Evolutionary conservation across 2,329 filamentous ascomycete genomes (phyloP), one percentile per base, ranked within the genome.

Genomic region (Fusarium equiseti): DNA sequence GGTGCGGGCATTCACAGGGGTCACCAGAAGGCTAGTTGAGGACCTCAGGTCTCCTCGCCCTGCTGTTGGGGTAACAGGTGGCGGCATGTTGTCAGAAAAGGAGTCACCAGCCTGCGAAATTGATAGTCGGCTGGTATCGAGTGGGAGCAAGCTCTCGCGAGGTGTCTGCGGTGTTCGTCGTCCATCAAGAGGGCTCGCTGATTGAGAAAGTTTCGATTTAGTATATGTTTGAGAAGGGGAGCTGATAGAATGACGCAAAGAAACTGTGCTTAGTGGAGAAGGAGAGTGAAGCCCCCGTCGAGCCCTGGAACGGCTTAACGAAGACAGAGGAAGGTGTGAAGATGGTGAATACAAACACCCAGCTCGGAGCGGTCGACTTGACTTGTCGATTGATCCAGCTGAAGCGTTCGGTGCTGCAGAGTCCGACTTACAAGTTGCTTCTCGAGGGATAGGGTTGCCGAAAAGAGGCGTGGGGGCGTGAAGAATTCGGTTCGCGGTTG

Each of bases 1-100:
- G n/a, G 88, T 88, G 61, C 91, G 88, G 10, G 87, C 88, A 72
- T 93, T 91, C 57, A 94, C 86, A 3, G 91, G 88, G 7, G 91
- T 92, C 45, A 92, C 90, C 73, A 90, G 89, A 58, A 79, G 78
- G 59, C 81, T 76, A 82, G 87, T 70, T 82, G 89, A 64, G 81
- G 89, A 71, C 53, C 81, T 79, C 42, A 82, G 82, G 56, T 86
- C 85, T 26, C 87, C 85, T 27, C 87, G 83, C 42, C 85, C 85
- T 15, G 87, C 84, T 2, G 94, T 97, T 7, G 95, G 95, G 1
- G 95, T 98, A 2, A 93, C 94, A 1, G 95, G 95, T 22, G 81
- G 79, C 20, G 80, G 81, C 75, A 82, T 81, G 40, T 43, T 74
- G 42, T 81, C 80, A 13, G 79, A 74, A 35, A 79, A 78, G 16